These are phyloP conservation scores for Coemansia sp. DNA, from an alignment of 192 early-diverging fungal species.

Conservation along the genomic window DNA sequence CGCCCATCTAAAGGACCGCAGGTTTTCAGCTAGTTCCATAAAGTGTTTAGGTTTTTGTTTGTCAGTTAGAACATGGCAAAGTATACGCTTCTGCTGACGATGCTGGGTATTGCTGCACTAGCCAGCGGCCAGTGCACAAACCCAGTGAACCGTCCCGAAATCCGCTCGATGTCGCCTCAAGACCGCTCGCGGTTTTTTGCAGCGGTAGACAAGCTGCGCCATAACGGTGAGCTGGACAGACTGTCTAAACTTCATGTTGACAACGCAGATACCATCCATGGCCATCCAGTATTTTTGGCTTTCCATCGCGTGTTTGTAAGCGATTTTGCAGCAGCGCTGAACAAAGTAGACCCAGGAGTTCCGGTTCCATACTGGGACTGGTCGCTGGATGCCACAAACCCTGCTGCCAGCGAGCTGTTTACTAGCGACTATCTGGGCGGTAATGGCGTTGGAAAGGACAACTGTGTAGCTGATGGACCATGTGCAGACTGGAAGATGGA, in stretches of 20 bases:
- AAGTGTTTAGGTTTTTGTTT: not conserved
- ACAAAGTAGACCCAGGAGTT: conserved; percentile 50
- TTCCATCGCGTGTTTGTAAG: conserved; percentile 58
- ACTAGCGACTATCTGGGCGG: conserved; percentile 54
- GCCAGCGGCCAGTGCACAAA: conserved; percentile 38
- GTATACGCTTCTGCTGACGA: conserved; percentile 18
- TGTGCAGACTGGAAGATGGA: conserved; percentile 49
- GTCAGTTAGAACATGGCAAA: conserved; percentile 31
- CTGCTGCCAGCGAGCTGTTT: conserved; percentile 27
- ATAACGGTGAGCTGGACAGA: conserved; percentile 48
- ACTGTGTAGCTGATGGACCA: conserved; percentile 42
- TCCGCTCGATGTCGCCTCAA: conserved; percentile 47
- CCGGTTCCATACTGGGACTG: conserved; percentile 57
- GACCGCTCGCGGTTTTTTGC: conserved; percentile 47
- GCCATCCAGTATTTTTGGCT: conserved; percentile 51
- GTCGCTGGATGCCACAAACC: conserved; percentile 52
- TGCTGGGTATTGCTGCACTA: conserved; percentile 23
- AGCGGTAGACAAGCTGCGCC: conserved; percentile 33
- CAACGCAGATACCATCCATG: conserved; percentile 50
- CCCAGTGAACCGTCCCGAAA: conserved; percentile 43
- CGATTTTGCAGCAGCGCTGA: conserved; percentile 54
- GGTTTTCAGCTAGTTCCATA: not conserved
- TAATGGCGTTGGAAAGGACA: conserved; percentile 31
- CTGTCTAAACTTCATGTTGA: conserved; percentile 50
- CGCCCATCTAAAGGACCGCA: not conserved